Evolutionary conservation across 2,329 filamentous ascomycete genomes (phyloP).

Genomic region (Fragosphaeria purpurea): DNA sequence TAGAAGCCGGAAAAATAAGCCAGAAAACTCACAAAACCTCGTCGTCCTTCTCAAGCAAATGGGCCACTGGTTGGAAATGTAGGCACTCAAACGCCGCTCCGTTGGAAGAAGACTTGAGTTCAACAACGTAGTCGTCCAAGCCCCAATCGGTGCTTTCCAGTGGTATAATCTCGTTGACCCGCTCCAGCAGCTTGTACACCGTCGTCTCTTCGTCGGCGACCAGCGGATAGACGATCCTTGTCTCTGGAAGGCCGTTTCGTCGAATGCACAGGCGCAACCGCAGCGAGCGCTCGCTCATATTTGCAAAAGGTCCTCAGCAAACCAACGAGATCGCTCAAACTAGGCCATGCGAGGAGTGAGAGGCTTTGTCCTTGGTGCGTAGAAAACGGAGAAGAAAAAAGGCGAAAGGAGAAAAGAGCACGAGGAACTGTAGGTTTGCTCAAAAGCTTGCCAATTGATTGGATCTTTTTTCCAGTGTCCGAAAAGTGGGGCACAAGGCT

Average conservation of each 20-base stretch:
- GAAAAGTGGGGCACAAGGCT: not conserved
- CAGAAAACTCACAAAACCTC: constrained; percentile 57
- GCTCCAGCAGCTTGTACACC: constrained; percentile 64
- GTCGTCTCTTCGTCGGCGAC: constrained; percentile 51
- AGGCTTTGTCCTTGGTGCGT: no score
- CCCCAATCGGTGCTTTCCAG: constrained; percentile 77
- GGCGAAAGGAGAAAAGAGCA: no score
- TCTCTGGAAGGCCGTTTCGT: constrained; percentile 63
- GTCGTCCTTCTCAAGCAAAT: constrained; percentile 71
- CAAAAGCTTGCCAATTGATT: no score
- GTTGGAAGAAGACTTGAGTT: constrained; percentile 47
- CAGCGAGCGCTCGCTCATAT: constrained; percentile 37
- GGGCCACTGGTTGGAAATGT: constrained; percentile 66
- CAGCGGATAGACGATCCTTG: constrained; percentile 62
- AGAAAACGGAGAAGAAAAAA: no score
- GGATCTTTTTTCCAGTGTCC: no score
- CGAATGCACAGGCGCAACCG: constrained; percentile 65
- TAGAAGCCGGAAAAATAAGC: not conserved
- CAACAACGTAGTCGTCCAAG: constrained; percentile 80
- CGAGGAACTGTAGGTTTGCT: no score
- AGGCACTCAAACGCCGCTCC: constrained; percentile 71
- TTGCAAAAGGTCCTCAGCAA: not conserved
- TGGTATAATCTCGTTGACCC: constrained; percentile 70
- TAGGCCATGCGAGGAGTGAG: no score
- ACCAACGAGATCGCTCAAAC: no score